Evolutionary conservation across 139 green algal genomes (phyloP).

Genomic region (Chlamydomonas incerta): DNA sequence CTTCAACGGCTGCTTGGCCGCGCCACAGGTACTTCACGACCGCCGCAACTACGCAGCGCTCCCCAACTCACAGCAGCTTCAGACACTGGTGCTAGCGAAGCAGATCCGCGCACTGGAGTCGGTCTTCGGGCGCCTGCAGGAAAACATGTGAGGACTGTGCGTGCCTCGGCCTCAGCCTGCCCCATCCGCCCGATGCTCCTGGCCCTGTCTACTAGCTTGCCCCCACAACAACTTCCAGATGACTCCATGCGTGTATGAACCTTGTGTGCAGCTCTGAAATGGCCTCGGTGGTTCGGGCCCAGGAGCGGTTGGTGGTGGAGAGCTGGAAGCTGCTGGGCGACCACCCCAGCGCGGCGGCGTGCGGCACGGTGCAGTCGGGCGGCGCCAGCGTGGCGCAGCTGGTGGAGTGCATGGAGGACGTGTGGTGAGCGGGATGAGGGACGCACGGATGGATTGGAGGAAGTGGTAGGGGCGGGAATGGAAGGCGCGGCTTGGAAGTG

Average conservation of each 20-base stretch:
- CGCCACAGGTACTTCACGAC: slow-evolving; percentile 8
- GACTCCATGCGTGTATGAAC: too few relatives aligned
- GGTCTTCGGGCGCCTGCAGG: slow-evolving; percentile 15
- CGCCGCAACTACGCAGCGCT: slow-evolving; percentile 7
- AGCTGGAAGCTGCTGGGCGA: slow-evolving; percentile 16
- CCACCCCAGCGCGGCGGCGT: background rate
- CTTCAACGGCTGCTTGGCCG: too few relatives aligned
- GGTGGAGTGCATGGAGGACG: slow-evolving; percentile 29
- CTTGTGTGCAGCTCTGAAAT: background rate
- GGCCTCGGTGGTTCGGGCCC: background rate
- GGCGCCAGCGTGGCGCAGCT: slow-evolving; percentile 15
- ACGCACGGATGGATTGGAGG: background rate
- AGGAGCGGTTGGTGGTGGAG: slow-evolving; percentile 30
- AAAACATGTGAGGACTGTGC: background rate
- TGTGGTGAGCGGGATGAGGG: background rate
- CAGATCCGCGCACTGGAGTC: slow-evolving; percentile 11
- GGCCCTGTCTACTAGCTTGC: too few relatives aligned
- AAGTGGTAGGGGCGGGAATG: background rate
- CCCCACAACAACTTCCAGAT: too few relatives aligned
- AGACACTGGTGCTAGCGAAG: slow-evolving; percentile 25
- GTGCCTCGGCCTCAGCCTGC: too few relatives aligned
- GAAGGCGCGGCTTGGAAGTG: too few relatives aligned
- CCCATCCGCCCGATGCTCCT: too few relatives aligned
- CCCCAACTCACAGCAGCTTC: background rate
- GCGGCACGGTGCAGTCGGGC: slow-evolving; percentile 8